Evolutionary conservation across 2,329 filamentous ascomycete genomes (phyloP).

Genomic region (Fusarium hainanense): DNA sequence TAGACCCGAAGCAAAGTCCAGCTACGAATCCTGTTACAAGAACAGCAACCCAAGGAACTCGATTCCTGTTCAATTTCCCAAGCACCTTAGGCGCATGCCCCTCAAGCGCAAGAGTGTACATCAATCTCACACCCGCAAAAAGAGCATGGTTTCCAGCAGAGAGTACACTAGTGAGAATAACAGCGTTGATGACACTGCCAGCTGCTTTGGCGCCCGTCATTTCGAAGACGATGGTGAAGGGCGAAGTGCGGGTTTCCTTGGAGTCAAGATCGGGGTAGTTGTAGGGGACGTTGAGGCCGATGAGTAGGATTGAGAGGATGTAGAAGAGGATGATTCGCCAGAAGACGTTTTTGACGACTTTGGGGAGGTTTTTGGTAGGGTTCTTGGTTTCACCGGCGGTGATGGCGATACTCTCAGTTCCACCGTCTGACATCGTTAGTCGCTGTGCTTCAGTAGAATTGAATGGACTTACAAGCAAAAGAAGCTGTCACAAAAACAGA

Average conservation of each 20-base stretch:
- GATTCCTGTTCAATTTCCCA: slow-evolving; percentile 50
- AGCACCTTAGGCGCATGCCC: slow-evolving; percentile 68
- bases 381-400: slow-evolving; percentile 74
- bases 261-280: slow-evolving; percentile 52
- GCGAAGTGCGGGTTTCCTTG: slow-evolving; percentile 52
- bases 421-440: slow-evolving; percentile 49
- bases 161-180: slow-evolving; percentile 58
- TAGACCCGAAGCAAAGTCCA: slow-evolving; percentile 72
- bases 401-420: slow-evolving; percentile 73
- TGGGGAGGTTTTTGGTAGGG: slow-evolving; percentile 69
- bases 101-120: slow-evolving; percentile 53
- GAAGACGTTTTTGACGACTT: slow-evolving; percentile 73
- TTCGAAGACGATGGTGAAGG: slow-evolving; percentile 68
- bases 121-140: slow-evolving; percentile 50
- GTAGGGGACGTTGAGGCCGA: slow-evolving; percentile 71
- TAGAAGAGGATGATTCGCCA: slow-evolving; percentile 70
- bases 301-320: slow-evolving; percentile 53
- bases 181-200: slow-evolving; percentile 68
- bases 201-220: slow-evolving; percentile 64
- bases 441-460: background rate
- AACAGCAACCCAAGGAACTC: slow-evolving; percentile 55
- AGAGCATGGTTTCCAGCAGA: slow-evolving; percentile 54
- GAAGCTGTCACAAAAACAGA: slow-evolving; percentile 65
- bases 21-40: slow-evolving; percentile 66
- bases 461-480: slow-evolving; percentile 64